Conservation (phyloP, 2,329 filamentous ascomycete species). For the Fusarium miscanthi region DNA sequence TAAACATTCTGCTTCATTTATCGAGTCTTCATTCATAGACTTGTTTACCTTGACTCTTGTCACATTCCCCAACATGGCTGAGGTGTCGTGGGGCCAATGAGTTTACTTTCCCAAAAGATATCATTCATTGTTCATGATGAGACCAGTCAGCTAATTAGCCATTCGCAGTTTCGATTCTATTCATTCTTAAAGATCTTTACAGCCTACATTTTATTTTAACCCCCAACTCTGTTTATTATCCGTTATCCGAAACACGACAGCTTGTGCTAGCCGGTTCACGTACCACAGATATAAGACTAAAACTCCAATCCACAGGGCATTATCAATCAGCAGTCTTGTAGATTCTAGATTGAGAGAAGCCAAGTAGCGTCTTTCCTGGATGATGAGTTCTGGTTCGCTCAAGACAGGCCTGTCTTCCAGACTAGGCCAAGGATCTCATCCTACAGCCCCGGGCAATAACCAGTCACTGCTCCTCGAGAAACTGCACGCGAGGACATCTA, state of each 20-base stretch:
- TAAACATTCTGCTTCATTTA: slow-evolving; percentile 14
- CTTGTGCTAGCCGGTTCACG: slow-evolving; percentile 6
- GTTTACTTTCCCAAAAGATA: slow-evolving; percentile 22
- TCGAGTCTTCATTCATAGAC: slow-evolving; percentile 3
- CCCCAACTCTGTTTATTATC: slow-evolving; percentile 7
- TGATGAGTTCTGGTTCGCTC: slow-evolving; percentile 63
- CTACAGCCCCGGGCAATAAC: slow-evolving; percentile 64
- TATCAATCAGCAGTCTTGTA: not conserved
- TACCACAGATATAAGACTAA: not conserved
- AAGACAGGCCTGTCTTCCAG: slow-evolving; percentile 65
- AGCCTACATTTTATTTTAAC: slow-evolving; percentile 20
- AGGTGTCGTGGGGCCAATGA: slow-evolving; percentile 28
- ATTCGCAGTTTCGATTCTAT: slow-evolving; percentile 38
- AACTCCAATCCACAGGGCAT: not conserved
- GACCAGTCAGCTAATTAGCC: slow-evolving; percentile 36
- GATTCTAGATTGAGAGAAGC: slow-evolving; percentile 16
- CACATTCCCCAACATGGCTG: slow-evolving; percentile 16
- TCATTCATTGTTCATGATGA: slow-evolving; percentile 29
- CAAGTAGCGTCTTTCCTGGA: slow-evolving; percentile 35
- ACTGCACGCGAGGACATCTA: slow-evolving; percentile 81
- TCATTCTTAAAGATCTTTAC: slow-evolving; percentile 32
- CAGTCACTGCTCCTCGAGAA: slow-evolving; percentile 79
- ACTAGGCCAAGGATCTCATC: slow-evolving; percentile 59
- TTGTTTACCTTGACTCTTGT: slow-evolving; percentile 12
- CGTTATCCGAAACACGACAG: slow-evolving; percentile 6